These are phyloP conservation scores for Microbotryum violaceum DNA, from an alignment of 1,284 basidiomycete species.

Conservation along the genomic window DNA sequence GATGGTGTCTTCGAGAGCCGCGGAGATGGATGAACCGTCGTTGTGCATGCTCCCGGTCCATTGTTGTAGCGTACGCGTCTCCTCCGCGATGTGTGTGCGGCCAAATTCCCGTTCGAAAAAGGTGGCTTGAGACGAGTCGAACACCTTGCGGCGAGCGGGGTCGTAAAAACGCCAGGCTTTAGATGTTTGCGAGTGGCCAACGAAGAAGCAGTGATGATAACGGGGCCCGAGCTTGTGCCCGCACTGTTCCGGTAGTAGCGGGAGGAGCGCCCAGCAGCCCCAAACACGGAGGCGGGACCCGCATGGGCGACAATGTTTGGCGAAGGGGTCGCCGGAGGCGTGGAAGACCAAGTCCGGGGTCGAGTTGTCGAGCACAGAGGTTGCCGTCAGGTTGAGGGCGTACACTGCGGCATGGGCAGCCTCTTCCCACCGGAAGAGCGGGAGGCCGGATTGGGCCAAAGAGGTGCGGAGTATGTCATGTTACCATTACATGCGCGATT, in stretches of 20 bases:
- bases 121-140: too few species aligned
- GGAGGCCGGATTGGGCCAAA: neutral
- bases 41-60: neutral
- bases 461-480: too few species aligned
- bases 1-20: neutral
- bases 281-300: neutral
- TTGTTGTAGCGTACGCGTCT: neutral
- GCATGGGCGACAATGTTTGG: neutral
- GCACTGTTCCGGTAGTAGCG: too few species aligned
- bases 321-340: neutral
- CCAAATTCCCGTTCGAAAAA: neutral
- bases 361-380: neutral
- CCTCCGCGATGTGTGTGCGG: too few species aligned
- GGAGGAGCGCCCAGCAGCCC: conserved; percentile 1
- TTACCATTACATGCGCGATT: too few species aligned
- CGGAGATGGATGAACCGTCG: neutral
- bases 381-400: neutral
- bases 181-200: too few species aligned
- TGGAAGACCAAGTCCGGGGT: neutral
- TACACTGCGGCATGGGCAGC: neutral
- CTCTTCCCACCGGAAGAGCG: conserved; percentile 8
- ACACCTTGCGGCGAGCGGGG: too few species aligned
- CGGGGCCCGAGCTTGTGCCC: conserved; percentile 1
- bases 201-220: neutral
- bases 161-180: too few species aligned